Conservation (phyloP, 1,139 yeast genomes). For the Yamadazyma aaseri region DNA sequence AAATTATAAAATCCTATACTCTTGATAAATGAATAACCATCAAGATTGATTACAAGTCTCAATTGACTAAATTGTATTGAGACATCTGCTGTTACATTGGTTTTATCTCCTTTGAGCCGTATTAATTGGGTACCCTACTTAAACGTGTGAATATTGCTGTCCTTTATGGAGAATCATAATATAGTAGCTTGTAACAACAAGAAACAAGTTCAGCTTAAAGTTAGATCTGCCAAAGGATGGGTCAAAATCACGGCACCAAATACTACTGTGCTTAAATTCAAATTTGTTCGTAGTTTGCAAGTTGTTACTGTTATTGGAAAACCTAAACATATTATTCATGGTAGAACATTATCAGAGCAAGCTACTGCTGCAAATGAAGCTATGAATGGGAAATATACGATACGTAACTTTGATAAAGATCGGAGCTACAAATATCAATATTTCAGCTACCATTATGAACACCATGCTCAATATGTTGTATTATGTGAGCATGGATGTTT, state of each 20-base stretch:
- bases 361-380: slow-evolving; percentile 2
- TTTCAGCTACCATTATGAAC: slow-evolving; percentile 9
- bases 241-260: neutral
- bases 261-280: neutral
- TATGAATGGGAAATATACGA: slow-evolving; percentile 5
- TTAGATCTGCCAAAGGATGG: neutral
- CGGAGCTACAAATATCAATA: slow-evolving; percentile 6
- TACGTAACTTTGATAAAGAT: slow-evolving; percentile 6
- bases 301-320: slow-evolving; percentile 6
- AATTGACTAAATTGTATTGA: too few species aligned
- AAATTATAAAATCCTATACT: too few species aligned
- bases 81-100: too few species aligned
- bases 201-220: neutral
- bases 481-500: slow-evolving; percentile 9
- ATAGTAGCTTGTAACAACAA: neutral
- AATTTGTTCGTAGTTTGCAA: slow-evolving; percentile 2
- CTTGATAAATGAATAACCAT: too few species aligned
- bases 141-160: too few species aligned
- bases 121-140: too few species aligned
- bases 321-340: slow-evolving; percentile 4
- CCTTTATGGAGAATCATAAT: neutral
- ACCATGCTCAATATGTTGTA: slow-evolving; percentile 8
- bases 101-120: too few species aligned
- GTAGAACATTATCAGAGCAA: slow-evolving; percentile 1
- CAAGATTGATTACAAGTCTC: too few species aligned